Conservation (phyloP, 1,284 basidiomycete genomes). For the Mrakiaceae sp. region DNA sequence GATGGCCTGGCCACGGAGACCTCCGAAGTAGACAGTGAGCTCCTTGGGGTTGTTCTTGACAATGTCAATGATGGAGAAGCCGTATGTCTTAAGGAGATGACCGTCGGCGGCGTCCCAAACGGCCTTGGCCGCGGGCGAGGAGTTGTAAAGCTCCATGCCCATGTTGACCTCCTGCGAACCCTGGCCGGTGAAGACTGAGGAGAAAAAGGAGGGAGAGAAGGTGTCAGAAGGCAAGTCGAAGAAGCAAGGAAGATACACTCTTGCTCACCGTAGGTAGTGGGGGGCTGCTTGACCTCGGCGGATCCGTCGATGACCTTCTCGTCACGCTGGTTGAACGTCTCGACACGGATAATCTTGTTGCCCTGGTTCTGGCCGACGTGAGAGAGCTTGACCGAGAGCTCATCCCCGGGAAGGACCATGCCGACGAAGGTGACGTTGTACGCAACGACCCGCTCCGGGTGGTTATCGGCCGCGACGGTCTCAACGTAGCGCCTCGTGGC, state of each 20-base stretch:
- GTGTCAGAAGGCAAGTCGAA: too few relatives aligned
- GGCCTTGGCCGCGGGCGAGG: slow-evolving; percentile 80
- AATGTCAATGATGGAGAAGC: slow-evolving; percentile 94
- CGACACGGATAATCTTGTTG: slow-evolving; percentile 82
- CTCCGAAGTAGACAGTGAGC: slow-evolving; percentile 98
- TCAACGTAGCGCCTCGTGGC: slow-evolving; percentile 89
- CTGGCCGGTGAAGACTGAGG: slow-evolving; percentile 83
- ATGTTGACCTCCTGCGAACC: slow-evolving; percentile 97
- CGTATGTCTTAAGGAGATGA: slow-evolving; percentile 86
- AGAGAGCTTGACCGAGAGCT: slow-evolving; percentile 75
- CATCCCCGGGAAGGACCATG: slow-evolving; percentile 92
- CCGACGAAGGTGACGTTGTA: slow-evolving; percentile 90
- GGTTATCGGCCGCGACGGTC: slow-evolving; percentile 83
- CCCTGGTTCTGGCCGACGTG: slow-evolving; percentile 86
- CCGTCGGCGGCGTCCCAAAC: slow-evolving; percentile 96
- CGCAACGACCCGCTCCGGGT: slow-evolving; percentile 78
- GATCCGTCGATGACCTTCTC: slow-evolving; percentile 87
- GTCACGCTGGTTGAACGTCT: slow-evolving; percentile 71
- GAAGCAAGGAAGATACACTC: too few relatives aligned
- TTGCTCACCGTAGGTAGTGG: slow-evolving; percentile 57
- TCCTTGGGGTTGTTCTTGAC: slow-evolving; percentile 95
- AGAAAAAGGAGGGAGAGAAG: too few relatives aligned
- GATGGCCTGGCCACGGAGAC: slow-evolving; percentile 90
- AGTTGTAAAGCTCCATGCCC: slow-evolving; percentile 97
- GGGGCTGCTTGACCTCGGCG: slow-evolving; percentile 84